A percentile compares a stretch with the other conserved stretches of the same genome.
phyloP scores from a whole-genome alignment of 352 stramenopile genomes.

The Phytophthora cajani region DNA sequence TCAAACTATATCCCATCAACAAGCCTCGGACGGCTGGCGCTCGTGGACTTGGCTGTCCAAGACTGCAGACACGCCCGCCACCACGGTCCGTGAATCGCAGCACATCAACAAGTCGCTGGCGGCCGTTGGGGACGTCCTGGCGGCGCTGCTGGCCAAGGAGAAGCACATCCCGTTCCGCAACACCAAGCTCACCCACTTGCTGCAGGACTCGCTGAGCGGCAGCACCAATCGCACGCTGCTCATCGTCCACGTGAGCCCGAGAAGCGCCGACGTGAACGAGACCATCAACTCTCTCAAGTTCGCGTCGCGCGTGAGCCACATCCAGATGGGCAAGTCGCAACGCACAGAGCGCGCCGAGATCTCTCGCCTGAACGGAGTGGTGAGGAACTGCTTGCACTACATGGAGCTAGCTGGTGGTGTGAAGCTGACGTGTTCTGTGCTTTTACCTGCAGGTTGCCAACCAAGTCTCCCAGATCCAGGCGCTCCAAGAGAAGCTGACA shows the following conservation, averaged over 20 bases:
- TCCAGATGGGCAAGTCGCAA: constrained; percentile 44
- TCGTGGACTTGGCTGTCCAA: constrained; percentile 82
- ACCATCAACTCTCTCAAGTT: constrained; percentile 86
- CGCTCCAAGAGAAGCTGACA: constrained; percentile 72
- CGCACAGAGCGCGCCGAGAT: constrained; percentile 71
- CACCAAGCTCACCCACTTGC: constrained; percentile 85
- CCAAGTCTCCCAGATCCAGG: constrained; percentile 69
- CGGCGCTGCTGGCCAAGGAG: constrained; percentile 72
- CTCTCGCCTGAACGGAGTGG: constrained; percentile 62
- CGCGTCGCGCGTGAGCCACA: constrained; percentile 59
- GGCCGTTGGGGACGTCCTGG: constrained; percentile 76
- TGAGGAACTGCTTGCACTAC: constrained; percentile 26
- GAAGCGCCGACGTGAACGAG: constrained; percentile 57
- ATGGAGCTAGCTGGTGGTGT: background rate
- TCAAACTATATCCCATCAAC: too few species aligned
- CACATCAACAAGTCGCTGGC: constrained; percentile 86
- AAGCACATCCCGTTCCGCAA: constrained; percentile 88
- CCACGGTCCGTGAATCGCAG: constrained; percentile 68
- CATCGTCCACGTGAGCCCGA: constrained; percentile 71
- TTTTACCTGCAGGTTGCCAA: constrained; percentile 51
- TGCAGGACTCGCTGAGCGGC: constrained; percentile 74
- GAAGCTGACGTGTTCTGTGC: background rate
- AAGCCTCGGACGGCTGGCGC: constrained; percentile 37
- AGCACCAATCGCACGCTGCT: constrained; percentile 55
- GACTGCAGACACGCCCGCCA: constrained; percentile 42